Conservation (phyloP, 1,284 basidiomycete species). For the Ganoderma sp. region DNA sequence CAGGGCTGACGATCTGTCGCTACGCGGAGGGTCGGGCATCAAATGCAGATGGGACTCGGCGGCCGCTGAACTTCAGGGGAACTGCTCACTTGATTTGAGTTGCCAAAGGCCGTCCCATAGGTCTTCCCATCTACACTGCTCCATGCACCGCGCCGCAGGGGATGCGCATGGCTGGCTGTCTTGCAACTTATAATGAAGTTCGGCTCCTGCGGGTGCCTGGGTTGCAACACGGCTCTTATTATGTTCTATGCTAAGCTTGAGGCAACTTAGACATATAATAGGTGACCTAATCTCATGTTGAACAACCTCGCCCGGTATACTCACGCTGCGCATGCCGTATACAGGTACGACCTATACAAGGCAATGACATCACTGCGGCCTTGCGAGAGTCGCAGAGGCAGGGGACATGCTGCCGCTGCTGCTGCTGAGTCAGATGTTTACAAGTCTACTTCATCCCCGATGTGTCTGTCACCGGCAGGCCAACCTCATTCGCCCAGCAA, state of each 20-base stretch:
- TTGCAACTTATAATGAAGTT: background rate
- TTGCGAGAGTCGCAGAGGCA: background rate
- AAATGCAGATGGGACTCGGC: background rate
- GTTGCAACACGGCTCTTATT: background rate
- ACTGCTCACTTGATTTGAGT: background rate
- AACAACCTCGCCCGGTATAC: background rate
- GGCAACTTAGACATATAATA: conserved; percentile 4
- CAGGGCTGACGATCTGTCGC: background rate
- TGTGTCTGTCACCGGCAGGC: background rate
- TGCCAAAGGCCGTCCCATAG: background rate
- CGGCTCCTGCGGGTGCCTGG: background rate
- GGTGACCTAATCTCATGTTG: conserved; percentile 1
- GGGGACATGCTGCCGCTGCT: background rate
- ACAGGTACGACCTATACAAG: conserved; percentile 4
- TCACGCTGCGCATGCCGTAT: conserved; percentile 1
- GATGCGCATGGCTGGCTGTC: background rate
- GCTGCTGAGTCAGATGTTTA: background rate
- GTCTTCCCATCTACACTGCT: background rate
- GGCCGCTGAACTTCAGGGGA: background rate
- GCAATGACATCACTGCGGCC: conserved; percentile 6
- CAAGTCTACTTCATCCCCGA: conserved; percentile 1
- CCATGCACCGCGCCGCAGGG: background rate
- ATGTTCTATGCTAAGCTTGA: background rate
- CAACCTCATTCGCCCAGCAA: background rate
- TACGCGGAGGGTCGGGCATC: background rate